Evolutionary conservation across 163 green algal genomes (phyloP), one percentile per base, ranked within the genome.

Genomic region (Chlamydomonas reinhardtii): DNA sequence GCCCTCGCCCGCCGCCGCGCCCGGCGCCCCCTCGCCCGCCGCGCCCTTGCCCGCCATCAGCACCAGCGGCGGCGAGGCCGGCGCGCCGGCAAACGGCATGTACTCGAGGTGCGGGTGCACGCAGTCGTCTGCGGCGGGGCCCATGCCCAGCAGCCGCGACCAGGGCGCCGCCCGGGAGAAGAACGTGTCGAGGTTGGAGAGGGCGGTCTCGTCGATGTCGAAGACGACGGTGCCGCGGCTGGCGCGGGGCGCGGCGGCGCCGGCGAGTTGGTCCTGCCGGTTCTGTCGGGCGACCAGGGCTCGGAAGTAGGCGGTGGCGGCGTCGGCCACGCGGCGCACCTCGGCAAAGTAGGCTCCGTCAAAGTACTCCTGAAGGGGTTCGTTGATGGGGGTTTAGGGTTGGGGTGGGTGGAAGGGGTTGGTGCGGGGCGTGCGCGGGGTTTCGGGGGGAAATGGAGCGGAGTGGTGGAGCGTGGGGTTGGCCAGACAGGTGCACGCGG

Each of bases 141-240:
- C 76, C 34, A 27, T 72, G 76, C 71, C 80, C 31, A 52, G 19
- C 20, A n/a, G 48, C 8, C 73, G 19, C 31, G 24, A 16, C 52
- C 54, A 56, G 12, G 48, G 48, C 15, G 22, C 14, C 22, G 16
- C 27, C n/a, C 22, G 39, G 39, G 16, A 22, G 43, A 87, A 87
- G 72, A 87, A 87, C 20, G 72, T 62, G 43, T 76, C 74, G 73
- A 92, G 80, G 85, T 96, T 96, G 82, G 83, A 93, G 9, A 96
- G 89, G 20, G 90, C 70, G 4, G 94, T 97, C 74, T 97, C 94
- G 74, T 97, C 94, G 31, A 85, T 85, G 52, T 85, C 79, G 31
- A 85, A 85, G 69, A 85, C 74, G n/a, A 85, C 79, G 2, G 69
- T 85, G 24, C 79, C 79, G 34, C 52, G 79, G 34, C 32, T 74